Percentiles rank a stretch among this genome's conserved stretches.
These are phyloP conservation scores for Wickerhamiella slavikovae DNA, from an alignment of 805 yeast genomes.

Conservation along the genomic window DNA sequence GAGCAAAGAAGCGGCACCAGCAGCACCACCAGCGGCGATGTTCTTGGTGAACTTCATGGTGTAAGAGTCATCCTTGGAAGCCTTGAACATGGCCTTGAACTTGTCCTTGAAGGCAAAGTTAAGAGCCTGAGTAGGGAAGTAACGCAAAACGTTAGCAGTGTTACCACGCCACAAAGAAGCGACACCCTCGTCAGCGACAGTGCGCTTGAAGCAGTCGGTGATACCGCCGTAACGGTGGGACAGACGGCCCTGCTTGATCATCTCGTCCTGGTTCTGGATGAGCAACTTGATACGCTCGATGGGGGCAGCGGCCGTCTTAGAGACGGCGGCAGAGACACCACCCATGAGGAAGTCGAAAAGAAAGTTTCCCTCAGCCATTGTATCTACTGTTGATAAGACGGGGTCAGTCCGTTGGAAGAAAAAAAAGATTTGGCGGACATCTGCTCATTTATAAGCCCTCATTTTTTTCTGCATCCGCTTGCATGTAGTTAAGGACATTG, in stretches of 20 bases:
- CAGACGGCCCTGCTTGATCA: conserved; percentile 89
- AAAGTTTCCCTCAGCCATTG: conserved; percentile 10
- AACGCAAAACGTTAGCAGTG: conserved; percentile 91
- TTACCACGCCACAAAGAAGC: conserved; percentile 94
- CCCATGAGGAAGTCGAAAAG: conserved; percentile 69
- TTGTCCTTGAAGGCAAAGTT: conserved; percentile 94
- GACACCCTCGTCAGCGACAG: conserved; percentile 78
- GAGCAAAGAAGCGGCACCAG: conserved; percentile 80
- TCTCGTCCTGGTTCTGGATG: conserved; percentile 91
- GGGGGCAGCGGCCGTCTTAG: conserved; percentile 91
- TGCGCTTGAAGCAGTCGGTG: conserved; percentile 75
- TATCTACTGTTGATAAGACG: not conserved
- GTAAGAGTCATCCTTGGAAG: conserved; percentile 77
- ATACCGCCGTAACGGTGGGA: conserved; percentile 72
- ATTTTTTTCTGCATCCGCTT: not conserved
- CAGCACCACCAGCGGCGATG: conserved; percentile 93
- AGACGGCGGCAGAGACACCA: conserved; percentile 94
- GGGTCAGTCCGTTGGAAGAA: not conserved
- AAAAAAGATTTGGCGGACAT: not conserved
- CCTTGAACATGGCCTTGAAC: conserved; percentile 81
- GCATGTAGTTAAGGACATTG: not conserved
- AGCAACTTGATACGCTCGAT: conserved; percentile 85
- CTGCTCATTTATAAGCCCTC: not conserved
- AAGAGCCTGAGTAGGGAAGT: conserved; percentile 95
- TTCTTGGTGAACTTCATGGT: conserved; percentile 80